Evolutionary conservation across 1,139 yeast genomes (phyloP), one percentile per base, ranked within the genome.

Genomic region (Taphrina deformans): DNA sequence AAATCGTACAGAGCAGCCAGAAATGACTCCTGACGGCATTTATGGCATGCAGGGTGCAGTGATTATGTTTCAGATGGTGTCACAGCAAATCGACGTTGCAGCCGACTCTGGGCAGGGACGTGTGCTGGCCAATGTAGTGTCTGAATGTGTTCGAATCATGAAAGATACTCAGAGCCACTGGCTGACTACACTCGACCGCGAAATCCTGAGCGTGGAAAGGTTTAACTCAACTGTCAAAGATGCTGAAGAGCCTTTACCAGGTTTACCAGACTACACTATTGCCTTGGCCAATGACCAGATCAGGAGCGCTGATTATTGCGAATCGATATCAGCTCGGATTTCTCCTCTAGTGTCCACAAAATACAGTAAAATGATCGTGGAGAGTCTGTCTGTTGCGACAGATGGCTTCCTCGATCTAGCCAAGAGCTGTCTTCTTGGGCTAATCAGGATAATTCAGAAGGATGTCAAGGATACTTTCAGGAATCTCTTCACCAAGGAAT

Each of bases 51-150:
- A 87, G 16, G 79, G 79, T 6, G 86, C 89, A 14, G 89, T 87
- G 26, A 87, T 85, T 65, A 89, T 90, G 60, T 85, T 89, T 74
- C 84, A 88, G 61, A 88, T 91, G 86, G 84, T 91, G 68, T 87
- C 88, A 38, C 96, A 90, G 73, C 97, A 91, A 74, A 87, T 91
- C n/a, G 96, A 89, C 70, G 95, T 89, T 10, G 96, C 96, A 0
- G 90, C 93, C 0, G 93, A 88, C 46, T 86, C 96, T 1, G 90
- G 91, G 1, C 92, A 89, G 74, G 90, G 93, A 10, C 83, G 87
- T 69, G 88, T 91, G 35, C 79, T 90, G 55, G 86, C 87, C 9
- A 95, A 95, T n/a, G 96, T 90, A 14, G 84, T 91, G 35, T 86
- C 83, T 66, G 86, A 87, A 68, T 89, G 93, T 81, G 83, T 88